Percentiles rank a stretch among this genome's conserved stretches.
Conservation (phyloP, 129 eudicot species). For the Escallonia rubra region DNA sequence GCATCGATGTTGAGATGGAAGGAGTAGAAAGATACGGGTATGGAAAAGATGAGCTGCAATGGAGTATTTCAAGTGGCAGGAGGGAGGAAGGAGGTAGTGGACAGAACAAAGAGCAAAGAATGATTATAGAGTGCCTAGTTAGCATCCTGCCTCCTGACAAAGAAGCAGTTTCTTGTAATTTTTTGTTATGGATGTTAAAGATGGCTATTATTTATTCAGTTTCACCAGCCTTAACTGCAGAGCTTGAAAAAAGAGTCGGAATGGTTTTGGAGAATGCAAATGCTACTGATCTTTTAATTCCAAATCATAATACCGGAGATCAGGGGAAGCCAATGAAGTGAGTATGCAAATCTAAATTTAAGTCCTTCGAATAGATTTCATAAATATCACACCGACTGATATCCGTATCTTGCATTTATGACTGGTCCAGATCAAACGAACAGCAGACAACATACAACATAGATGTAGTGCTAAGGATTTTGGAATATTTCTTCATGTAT, state of each 20-base stretch:
- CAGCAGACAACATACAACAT: slow-evolving; percentile 46
- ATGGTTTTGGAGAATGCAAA: slow-evolving; percentile 58
- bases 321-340: slow-evolving; percentile 42
- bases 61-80: slow-evolving; percentile 44
- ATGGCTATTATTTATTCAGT: slow-evolving; percentile 50
- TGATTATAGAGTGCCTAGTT: slow-evolving; percentile 54
- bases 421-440: slow-evolving; percentile 29
- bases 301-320: slow-evolving; percentile 41
- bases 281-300: slow-evolving; percentile 60
- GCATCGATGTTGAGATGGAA: slow-evolving; percentile 29
- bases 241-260: slow-evolving; percentile 72
- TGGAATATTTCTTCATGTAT: slow-evolving; percentile 68
- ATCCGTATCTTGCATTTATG: not conserved
- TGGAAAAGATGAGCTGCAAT: slow-evolving; percentile 36
- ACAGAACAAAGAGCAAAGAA: slow-evolving; percentile 35
- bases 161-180: slow-evolving; percentile 64
- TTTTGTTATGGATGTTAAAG: slow-evolving; percentile 66
- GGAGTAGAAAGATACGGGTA: slow-evolving; percentile 11
- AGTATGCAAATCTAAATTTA: slow-evolving; percentile 16
- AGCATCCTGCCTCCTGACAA: slow-evolving; percentile 59
- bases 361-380: not conserved
- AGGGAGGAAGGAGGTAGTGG: slow-evolving; percentile 19
- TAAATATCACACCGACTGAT: not conserved
- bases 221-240: slow-evolving; percentile 63
- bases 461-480: slow-evolving; percentile 59